Evolutionary conservation across 345 rosid species (phyloP).

Genomic region (Stellera chamaejasme): DNA sequence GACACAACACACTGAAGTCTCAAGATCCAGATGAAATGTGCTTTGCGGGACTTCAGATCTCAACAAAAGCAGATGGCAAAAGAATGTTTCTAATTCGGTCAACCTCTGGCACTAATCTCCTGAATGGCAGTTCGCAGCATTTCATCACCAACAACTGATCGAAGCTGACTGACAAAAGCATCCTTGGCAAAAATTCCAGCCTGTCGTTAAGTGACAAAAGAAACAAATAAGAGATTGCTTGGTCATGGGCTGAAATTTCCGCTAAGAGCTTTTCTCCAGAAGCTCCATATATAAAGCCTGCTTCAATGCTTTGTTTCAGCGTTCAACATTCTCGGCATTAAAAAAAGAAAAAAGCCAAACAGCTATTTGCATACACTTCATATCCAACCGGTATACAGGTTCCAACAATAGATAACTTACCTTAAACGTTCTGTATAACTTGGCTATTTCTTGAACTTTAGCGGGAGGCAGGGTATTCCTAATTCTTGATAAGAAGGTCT

Average conservation of each 20-base stretch:
- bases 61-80: background rate
- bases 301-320: too few relatives aligned
- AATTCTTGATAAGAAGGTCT: conserved; percentile 25
- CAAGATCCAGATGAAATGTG: too few relatives aligned
- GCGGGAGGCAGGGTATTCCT: conserved; percentile 27
- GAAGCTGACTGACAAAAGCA: conserved; percentile 23
- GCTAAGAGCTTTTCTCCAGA: too few relatives aligned
- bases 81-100: background rate
- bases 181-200: conserved; percentile 24
- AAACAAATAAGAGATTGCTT: too few relatives aligned
- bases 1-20: too few relatives aligned
- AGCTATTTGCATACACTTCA: background rate
- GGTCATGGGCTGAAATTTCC: too few relatives aligned
- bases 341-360: background rate
- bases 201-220: conserved; percentile 16
- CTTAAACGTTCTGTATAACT: conserved; percentile 19
- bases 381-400: too few relatives aligned
- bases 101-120: conserved; percentile 17
- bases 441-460: conserved; percentile 25
- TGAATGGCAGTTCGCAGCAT: conserved; percentile 20
- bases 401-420: conserved; percentile 11
- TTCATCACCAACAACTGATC: conserved; percentile 29
- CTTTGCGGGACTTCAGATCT: too few relatives aligned
- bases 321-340: background rate
- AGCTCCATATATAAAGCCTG: too few relatives aligned